Base-by-base conservation (phyloP, 805 yeast genomes). In the Monosporozyma unispora region DNA sequence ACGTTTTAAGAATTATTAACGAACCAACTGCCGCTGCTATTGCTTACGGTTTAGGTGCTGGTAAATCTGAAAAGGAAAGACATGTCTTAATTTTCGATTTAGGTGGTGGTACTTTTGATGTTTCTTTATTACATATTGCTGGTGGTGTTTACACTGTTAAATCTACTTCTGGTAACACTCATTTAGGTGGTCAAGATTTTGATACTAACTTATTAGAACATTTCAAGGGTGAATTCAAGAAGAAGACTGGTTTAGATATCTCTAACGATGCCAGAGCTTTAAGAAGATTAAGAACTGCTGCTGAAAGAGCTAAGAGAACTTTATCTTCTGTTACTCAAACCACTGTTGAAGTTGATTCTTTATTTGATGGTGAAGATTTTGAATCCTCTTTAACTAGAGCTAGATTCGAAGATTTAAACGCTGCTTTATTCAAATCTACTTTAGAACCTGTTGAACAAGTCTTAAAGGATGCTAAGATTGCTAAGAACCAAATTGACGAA, bases 71-170 rank as follows among this genome's bases (percentile, higher is more conserved):
- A 85, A 44, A 82, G 75, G 95, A 86, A 77, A 84, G 84, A 78
- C 82, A 85, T 73, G 91, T 88, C 56, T 77, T 88, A 67, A 88
- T 88, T 66, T 88, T 88, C 79, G 96, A 88, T 74, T 78, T 88
- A 67, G 96, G 96, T 81, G 96, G 96, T 75, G 96, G 96, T 79
- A 88, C 96, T 67, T 88, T 88, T 75, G 96, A 88, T 87, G 96
- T 89, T 57, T 89, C 96, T 48, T 77, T 88, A 62, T 79, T 88
- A 65, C 81, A 86, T 70, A 87, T 88, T 70, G 91, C 89, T 71
- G 96, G 91, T 67, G 96, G 96, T 82, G 88, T 88, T 67, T 88
- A 88, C 78, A 88, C 89, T 68, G 96, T 88, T 67, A 88, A 88
- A 80, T 93, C 96, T 63, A 88, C 96, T 39, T 70, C 72, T 23